Evolutionary conservation across 352 stramenopile genomes (phyloP).

Genomic region (Phytophthora ramorum): DNA sequence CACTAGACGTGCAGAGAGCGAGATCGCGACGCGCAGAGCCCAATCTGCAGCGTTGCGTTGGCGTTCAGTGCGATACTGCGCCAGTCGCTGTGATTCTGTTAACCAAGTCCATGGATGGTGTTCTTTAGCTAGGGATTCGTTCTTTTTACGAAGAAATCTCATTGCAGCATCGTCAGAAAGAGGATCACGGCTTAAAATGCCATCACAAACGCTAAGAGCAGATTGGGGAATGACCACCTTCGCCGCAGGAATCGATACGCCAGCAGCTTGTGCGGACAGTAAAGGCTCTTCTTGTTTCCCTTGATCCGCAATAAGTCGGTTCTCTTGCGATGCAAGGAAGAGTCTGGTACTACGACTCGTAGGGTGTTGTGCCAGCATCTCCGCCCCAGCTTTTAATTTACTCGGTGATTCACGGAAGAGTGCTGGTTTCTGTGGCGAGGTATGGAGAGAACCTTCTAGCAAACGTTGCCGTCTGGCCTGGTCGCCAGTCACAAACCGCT

Average conservation of each 20-base stretch:
- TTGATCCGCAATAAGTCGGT: constrained; percentile 3
- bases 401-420: not conserved
- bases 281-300: not conserved
- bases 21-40: not conserved
- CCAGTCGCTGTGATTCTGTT: constrained; percentile 2
- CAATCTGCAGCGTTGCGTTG: not conserved
- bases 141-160: constrained; percentile 20
- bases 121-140: not conserved
- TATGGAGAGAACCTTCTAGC: constrained; percentile 12
- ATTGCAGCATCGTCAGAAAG: constrained; percentile 27
- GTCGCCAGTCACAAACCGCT: constrained; percentile 29
- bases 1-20: constrained; percentile 18
- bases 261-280: not conserved
- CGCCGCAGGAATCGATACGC: not conserved
- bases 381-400: not conserved
- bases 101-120: not conserved
- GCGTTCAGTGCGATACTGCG: constrained; percentile 14
- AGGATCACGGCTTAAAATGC: constrained; percentile 21
- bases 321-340: not conserved
- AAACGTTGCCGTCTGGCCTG: constrained; percentile 16
- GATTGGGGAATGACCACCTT: constrained; percentile 20
- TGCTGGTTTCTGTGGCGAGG: constrained; percentile 10
- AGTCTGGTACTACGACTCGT: not conserved
- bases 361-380: not conserved
- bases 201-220: constrained; percentile 22